Evolutionary conservation across 1,139 yeast species (phyloP), one percentile per base, ranked within the genome.

Genomic region (Suhomyces bolitotheri): DNA sequence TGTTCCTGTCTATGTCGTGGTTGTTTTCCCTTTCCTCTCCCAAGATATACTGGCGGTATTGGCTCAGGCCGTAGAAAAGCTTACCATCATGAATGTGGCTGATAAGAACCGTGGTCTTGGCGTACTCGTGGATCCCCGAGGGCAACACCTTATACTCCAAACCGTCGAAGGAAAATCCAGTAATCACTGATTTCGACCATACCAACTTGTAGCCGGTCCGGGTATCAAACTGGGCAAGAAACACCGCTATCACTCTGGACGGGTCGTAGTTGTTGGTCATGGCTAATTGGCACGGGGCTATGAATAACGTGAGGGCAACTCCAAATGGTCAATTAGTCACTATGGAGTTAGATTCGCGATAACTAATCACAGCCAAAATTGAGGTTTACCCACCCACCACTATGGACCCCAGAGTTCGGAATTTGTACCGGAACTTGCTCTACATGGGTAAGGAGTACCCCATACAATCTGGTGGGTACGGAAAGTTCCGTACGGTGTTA

Each of bases 141-240:
- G 96, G 96, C 36, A 89, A 62, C 9, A 81, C 71, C 47, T 83
- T 82, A 59, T 75, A 87, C 56, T 89, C 96, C 13, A 87, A 50
- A 4, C 73, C 74, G 3, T 52, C 48, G 19, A 66, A 46, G 16
- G 54, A 48, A 5, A 64, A 36, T 15, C 43, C 36, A 7, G 51
- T 46, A 25, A 50, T 46, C 3, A 53, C 29, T 1, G 64, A 49
- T 33, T 63, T 61, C 22, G 68, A 62, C 87, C 87, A 82, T 27
- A 71, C 71, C 31, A 81, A 49, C 35, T 73, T 75, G 54, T 82
- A 80, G 7, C 94, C 94, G 1, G 71, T 56, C 25, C 69, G 71
- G 15, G 74, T 74, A 51, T 84, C 86, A 53, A 84, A 84, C 44
- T 80, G 73, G 9, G 79, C 74, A 17, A 84, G 58, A 49, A 80